phyloP scores from a whole-genome alignment of 257 asterid genomes.

The Lycium barbarum region DNA sequence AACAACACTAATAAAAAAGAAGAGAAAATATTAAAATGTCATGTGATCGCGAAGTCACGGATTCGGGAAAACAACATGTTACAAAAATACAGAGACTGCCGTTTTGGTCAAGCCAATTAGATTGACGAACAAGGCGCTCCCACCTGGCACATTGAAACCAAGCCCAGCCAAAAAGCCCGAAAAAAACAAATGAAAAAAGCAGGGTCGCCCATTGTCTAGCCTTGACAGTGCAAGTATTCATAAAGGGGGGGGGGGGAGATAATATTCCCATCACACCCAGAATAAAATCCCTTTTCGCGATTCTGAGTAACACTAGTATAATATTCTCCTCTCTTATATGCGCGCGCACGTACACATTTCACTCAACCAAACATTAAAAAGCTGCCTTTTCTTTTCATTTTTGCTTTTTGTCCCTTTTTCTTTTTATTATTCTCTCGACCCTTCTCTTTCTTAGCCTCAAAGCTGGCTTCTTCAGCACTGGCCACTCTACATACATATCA shows the following conservation, averaged over 20 bases:
- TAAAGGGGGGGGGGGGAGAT: not conserved
- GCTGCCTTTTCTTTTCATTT: slow-evolving; percentile 14
- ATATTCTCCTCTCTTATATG: not conserved
- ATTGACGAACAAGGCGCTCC: not conserved
- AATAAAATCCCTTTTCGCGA: not conserved
- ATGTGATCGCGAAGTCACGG: too few relatives aligned
- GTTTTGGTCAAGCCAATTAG: not conserved
- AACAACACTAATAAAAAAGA: too few relatives aligned
- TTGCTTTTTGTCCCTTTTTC: not conserved
- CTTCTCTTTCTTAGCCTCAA: slow-evolving; percentile 11
- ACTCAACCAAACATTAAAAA: not conserved
- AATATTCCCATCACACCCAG: not conserved
- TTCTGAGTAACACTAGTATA: not conserved
- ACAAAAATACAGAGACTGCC: too few relatives aligned
- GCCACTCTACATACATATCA: not conserved
- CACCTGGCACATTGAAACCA: not conserved
- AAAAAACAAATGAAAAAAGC: not conserved
- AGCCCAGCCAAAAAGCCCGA: not conserved
- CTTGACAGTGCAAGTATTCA: not conserved
- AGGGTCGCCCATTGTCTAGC: not conserved
- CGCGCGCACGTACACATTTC: slow-evolving; percentile 30
- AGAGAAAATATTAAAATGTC: not conserved
- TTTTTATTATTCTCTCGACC: not conserved
- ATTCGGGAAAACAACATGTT: too few relatives aligned
- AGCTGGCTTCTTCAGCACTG: slow-evolving; percentile 15